These are phyloP conservation scores for Volvox carteri DNA, from an alignment of 163 green algal species.

Conservation along the genomic window DNA sequence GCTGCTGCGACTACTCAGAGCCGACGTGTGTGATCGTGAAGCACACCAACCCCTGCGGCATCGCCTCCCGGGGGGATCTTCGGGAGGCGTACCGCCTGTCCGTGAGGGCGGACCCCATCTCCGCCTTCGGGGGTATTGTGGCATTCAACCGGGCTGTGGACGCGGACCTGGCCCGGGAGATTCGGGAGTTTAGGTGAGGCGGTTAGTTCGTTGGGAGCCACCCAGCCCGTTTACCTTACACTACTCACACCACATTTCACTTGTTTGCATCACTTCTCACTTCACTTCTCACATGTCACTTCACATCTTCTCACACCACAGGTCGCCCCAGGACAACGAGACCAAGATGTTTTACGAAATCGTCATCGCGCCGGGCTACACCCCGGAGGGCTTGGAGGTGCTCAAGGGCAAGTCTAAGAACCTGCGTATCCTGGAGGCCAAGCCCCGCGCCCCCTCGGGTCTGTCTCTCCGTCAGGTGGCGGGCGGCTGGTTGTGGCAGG, in stretches of 20 bases:
- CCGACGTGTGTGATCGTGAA: conserved; percentile 98
- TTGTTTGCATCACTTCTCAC: no score
- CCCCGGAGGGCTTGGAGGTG: conserved; percentile 77
- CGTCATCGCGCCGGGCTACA: conserved; percentile 97
- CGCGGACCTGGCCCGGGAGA: conserved; percentile 77
- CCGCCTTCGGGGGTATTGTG: conserved; percentile 98
- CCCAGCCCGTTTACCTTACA: no score
- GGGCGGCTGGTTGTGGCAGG: conserved; percentile 91
- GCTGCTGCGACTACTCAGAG: conserved; percentile 90
- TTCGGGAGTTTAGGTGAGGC: conserved; percentile 92
- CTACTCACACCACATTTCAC: no score
- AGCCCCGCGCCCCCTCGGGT: conserved; percentile 79
- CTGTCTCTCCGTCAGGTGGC: conserved; percentile 86
- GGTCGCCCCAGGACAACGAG: conserved; percentile 90
- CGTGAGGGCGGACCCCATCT: conserved; percentile 95
- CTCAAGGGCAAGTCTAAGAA: conserved; percentile 97
- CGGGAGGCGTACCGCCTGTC: conserved; percentile 88
- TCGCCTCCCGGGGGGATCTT: conserved; percentile 78
- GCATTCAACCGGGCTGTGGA: conserved; percentile 95
- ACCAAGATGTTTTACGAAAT: conserved; percentile 99
- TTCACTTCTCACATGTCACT: no score
- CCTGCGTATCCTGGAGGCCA: conserved; percentile 97
- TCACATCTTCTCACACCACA: conserved; percentile 8
- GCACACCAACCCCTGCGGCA: conserved; percentile 99
- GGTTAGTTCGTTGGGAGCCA: no score